Evolutionary conservation across 768 basidiomycete species (phyloP).

Genomic region (Antrodiella citrinella): DNA sequence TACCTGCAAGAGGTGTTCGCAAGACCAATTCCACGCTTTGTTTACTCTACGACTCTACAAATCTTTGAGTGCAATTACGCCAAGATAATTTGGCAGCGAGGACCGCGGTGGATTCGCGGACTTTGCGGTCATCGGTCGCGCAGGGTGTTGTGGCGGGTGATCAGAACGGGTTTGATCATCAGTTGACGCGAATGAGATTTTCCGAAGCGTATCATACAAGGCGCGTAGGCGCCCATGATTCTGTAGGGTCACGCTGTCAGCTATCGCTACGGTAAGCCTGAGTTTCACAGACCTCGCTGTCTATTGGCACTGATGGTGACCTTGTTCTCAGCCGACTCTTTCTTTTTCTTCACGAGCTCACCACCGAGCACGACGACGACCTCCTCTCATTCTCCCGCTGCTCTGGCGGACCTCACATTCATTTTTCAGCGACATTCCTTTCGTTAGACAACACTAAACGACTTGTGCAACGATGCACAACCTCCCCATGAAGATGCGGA

Average conservation of each 20-base stretch:
- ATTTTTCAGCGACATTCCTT: conserved; percentile 8
- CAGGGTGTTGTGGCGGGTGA: neutral
- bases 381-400: conserved; percentile 1
- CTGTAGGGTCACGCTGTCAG: neutral
- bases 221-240: neutral
- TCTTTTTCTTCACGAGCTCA: neutral
- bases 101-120: neutral
- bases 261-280: neutral
- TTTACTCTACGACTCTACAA: too few species aligned
- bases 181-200: neutral
- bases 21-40: too few species aligned
- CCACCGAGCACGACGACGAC: neutral
- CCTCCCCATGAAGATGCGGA: conserved; percentile 6
- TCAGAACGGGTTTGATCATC: neutral
- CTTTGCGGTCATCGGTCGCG: neutral
- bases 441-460: neutral
- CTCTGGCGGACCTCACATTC: conserved; percentile 5
- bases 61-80: too few species aligned
- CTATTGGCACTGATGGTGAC: neutral
- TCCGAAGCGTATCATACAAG: neutral
- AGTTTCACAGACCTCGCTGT: neutral
- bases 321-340: neutral
- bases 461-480: conserved; percentile 7
- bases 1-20: too few species aligned
- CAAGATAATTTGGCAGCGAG: too few species aligned